Conservation (phyloP, 495 filamentous ascomycete genomes). For the Aspergillus panamensis region DNA sequence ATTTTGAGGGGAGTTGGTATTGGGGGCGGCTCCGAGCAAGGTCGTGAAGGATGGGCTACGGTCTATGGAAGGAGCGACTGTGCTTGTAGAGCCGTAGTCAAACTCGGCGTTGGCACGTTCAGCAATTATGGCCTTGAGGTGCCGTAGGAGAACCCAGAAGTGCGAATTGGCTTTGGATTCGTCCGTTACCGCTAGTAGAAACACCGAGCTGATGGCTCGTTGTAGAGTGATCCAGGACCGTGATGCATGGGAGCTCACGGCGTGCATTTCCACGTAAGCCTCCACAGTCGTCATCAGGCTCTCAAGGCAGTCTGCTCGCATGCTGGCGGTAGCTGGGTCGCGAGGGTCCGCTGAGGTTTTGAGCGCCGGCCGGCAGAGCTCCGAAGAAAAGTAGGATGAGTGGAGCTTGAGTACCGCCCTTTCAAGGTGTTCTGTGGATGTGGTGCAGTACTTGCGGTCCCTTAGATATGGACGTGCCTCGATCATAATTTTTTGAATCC, state of each 20-base stretch:
- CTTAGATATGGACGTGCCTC: conserved; percentile 52
- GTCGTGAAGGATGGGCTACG: conserved; percentile 28
- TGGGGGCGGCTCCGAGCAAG: conserved; percentile 28
- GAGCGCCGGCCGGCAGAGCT: conserved; percentile 58
- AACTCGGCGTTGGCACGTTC: conserved; percentile 41
- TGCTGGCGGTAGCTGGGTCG: conserved; percentile 36
- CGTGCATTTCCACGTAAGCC: conserved; percentile 46
- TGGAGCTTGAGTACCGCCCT: conserved; percentile 55
- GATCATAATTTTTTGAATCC: conserved; percentile 49
- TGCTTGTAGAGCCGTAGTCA: conserved; percentile 21
- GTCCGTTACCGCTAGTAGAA: conserved; percentile 45
- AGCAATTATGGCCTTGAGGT: conserved; percentile 43
- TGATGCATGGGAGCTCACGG: conserved; percentile 40
- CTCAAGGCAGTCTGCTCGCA: conserved; percentile 43
- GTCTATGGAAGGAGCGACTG: conserved; percentile 10
- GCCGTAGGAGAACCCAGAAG: conserved; percentile 40
- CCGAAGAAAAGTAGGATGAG: conserved; percentile 56
- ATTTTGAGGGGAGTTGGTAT: conserved; percentile 25
- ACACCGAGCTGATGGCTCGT: conserved; percentile 47
- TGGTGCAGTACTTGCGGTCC: conserved; percentile 46
- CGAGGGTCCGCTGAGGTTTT: conserved; percentile 34
- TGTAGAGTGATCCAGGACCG: conserved; percentile 49
- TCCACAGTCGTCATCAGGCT: conserved; percentile 45
- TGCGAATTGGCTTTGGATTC: conserved; percentile 40
- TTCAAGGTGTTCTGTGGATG: conserved; percentile 50